These are phyloP conservation scores for Prinsepia uniflora DNA, from an alignment of 306 rosid species.

Conservation along the genomic window DNA sequence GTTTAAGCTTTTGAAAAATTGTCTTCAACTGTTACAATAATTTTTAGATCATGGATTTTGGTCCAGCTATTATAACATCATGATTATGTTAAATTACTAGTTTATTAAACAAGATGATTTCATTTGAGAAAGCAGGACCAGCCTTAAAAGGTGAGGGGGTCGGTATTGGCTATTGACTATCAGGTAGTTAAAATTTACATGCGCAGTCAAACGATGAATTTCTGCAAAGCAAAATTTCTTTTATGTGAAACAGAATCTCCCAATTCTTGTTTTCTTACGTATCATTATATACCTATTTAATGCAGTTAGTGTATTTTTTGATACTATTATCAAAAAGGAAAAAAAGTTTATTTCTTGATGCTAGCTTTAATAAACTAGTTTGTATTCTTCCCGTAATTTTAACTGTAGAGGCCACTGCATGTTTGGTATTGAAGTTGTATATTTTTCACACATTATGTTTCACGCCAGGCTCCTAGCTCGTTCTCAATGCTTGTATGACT, in stretches of 20 bases:
- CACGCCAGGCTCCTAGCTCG: not conserved
- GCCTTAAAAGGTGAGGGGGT: not conserved
- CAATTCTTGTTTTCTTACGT: not conserved
- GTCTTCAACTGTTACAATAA: no score
- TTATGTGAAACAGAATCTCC: not conserved
- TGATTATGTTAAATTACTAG: not conserved
- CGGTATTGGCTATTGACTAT: no score
- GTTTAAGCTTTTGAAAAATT: no score
- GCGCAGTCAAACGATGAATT: no score
- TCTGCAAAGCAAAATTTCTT: no score
- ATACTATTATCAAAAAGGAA: no score
- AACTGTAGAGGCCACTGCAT: not conserved
- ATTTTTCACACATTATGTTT: not conserved
- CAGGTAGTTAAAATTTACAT: no score
- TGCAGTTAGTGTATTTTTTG: not conserved
- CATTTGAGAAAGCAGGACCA: not conserved
- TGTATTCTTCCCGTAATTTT: no score
- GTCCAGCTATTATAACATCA: not conserved
- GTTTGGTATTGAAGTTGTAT: not conserved
- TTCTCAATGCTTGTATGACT: not conserved
- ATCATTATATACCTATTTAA: not conserved
- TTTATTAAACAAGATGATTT: not conserved
- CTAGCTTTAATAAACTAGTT: not conserved
- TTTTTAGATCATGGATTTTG: not conserved
- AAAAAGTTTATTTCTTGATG: not conserved